A percentile compares a stretch with the other conserved stretches of the same genome.
phyloP scores from a whole-genome alignment of 139 green algal genomes.

The Picochlorum sp. region DNA sequence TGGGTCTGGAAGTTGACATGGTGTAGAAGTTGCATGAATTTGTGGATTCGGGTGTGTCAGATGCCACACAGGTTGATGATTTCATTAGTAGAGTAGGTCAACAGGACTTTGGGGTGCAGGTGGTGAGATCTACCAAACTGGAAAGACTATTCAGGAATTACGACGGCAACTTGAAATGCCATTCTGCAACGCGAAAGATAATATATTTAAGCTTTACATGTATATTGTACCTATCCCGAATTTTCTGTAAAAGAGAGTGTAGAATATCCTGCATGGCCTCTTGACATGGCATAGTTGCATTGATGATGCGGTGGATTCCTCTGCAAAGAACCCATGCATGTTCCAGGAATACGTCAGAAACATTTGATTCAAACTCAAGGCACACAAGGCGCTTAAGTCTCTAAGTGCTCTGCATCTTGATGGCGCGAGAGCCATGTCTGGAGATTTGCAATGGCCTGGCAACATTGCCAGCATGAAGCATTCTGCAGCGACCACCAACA shows the following conservation, averaged over 20 bases:
- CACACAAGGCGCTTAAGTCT: too few relatives aligned
- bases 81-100: constrained; percentile 15
- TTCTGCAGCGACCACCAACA: too few relatives aligned
- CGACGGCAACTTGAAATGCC: background rate
- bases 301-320: too few relatives aligned
- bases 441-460: too few relatives aligned
- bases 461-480: too few relatives aligned
- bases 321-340: too few relatives aligned
- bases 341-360: too few relatives aligned
- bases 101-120: constrained; percentile 6
- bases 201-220: background rate
- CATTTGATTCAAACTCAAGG: too few relatives aligned
- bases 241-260: background rate
- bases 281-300: too few relatives aligned
- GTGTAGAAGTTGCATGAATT: constrained; percentile 72
- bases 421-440: too few relatives aligned
- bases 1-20: constrained; percentile 55
- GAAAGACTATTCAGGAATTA: constrained; percentile 17
- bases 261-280: too few relatives aligned
- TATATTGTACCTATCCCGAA: background rate
- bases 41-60: constrained; percentile 34
- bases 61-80: constrained; percentile 11
- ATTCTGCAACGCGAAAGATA: background rate
- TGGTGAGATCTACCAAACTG: constrained; percentile 24
- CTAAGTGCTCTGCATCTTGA: too few relatives aligned